Base-by-base conservation (phyloP, 306 rosid species). In the Pterocarpus macrocarpus region DNA sequence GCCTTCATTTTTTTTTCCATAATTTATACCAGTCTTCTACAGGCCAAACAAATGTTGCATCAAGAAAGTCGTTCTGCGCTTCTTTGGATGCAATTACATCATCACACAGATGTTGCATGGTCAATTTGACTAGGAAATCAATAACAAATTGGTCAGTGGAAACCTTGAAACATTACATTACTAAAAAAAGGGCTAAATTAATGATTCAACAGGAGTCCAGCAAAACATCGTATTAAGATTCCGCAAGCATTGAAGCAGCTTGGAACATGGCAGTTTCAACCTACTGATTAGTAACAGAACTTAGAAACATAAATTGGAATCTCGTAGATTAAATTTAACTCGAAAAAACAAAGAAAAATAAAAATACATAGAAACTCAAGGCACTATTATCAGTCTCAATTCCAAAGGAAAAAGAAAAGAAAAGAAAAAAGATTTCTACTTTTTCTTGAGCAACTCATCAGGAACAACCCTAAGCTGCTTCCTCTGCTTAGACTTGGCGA, bases 401-500 rank as follows among this genome's bases (percentile, higher is more conserved):
- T 11, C 35, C 28, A 22, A 22, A 22, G 28, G 28, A 22, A 22
- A 22, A 22, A 22, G 28, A 22, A 0, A 22, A 22, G 1, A 22
- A 22, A 0, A 22, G 1, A 22, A 1, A 2, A 8, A 33, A 17
- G 4, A 2, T 33, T 14, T 5, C 66, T 87, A 84, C 61, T 55
- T 16, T 69, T 86, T 86, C 79, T 68, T 80, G 7, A 89, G 1
- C 57, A 88, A 43, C 66, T 90, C 91, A 62, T 93, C 94, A 50
- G 98, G 93, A 73, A 95, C 97, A 80, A 90, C 84, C 76, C 84
- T 90, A 17, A 93, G 96, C 4, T 82, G 92, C 76, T 91, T 93
- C 87, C 88, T 87, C 74, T 90, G 83, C 88, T 91, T 93, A 4
- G 98, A 89, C 66, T 91, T 90, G 0, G 98, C 92, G 61, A 95